Conservation (phyloP, 2,329 filamentous ascomycete species). For the Fusarium sp. region DNA sequence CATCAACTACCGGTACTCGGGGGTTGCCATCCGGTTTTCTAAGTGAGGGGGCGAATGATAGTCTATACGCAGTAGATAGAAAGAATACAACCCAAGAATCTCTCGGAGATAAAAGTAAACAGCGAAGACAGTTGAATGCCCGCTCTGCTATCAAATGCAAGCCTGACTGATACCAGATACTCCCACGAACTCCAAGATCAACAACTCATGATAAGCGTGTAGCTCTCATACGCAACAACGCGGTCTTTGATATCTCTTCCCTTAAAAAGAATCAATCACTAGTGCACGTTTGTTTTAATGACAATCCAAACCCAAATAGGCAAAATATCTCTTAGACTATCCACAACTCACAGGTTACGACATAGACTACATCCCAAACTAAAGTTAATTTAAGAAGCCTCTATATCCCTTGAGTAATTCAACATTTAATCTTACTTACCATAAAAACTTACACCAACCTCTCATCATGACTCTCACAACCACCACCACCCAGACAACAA, state of each 20-base stretch:
- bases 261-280: slow-evolving; percentile 21
- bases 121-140: slow-evolving; percentile 1
- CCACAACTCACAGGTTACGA: background rate
- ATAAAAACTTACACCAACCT: background rate
- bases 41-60: background rate
- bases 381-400: slow-evolving; percentile 22
- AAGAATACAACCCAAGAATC: background rate
- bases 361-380: slow-evolving; percentile 3
- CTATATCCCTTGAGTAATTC: slow-evolving; percentile 12
- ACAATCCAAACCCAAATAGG: slow-evolving; percentile 13
- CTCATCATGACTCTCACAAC: slow-evolving; percentile 24
- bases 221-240: background rate
- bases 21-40: background rate
- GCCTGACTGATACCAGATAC: too few relatives aligned
- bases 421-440: background rate
- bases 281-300: slow-evolving; percentile 5
- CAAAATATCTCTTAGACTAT: slow-evolving; percentile 24
- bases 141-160: slow-evolving; percentile 3
- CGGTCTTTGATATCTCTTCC: slow-evolving; percentile 10
- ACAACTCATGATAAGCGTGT: slow-evolving; percentile 18
- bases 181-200: background rate
- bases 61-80: background rate
- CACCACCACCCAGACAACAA: slow-evolving; percentile 15
- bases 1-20: background rate
- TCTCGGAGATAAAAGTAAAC: slow-evolving; percentile 9